These are phyloP conservation scores for Backusella macrospora DNA, from an alignment of 192 early-diverging fungal species.

Conservation along the genomic window DNA sequence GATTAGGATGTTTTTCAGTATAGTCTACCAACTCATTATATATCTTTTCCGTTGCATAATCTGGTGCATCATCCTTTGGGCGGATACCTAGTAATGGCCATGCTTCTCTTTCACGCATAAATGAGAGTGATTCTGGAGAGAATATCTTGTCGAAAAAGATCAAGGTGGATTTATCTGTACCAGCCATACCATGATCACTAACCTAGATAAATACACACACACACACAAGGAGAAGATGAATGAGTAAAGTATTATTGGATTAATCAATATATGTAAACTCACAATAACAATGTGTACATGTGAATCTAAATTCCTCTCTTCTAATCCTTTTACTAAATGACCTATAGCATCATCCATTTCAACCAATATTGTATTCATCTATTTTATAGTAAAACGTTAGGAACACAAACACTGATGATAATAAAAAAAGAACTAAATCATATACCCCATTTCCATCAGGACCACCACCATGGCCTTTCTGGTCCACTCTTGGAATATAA, in stretches of 20 bases:
- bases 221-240: neutral
- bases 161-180: slow-evolving; percentile 46
- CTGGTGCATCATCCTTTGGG: slow-evolving; percentile 45
- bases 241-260: neutral
- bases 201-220: slow-evolving; percentile 43
- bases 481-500: slow-evolving; percentile 84
- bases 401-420: neutral
- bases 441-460: slow-evolving; percentile 62
- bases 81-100: slow-evolving; percentile 68
- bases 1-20: slow-evolving; percentile 31
- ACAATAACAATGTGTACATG: slow-evolving; percentile 65
- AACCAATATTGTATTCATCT: slow-evolving; percentile 60
- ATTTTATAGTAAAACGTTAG: neutral
- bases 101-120: slow-evolving; percentile 57
- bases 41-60: slow-evolving; percentile 47
- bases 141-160: slow-evolving; percentile 75
- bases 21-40: slow-evolving; percentile 51
- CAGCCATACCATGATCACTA: slow-evolving; percentile 92
- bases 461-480: slow-evolving; percentile 73
- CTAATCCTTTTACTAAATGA: slow-evolving; percentile 59
- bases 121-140: slow-evolving; percentile 38
- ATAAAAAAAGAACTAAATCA: slow-evolving; percentile 21
- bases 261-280: slow-evolving; percentile 32
- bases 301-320: slow-evolving; percentile 56
- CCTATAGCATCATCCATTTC: slow-evolving; percentile 65